Base-by-base conservation (phyloP, 495 filamentous ascomycete genomes). In the Annulohypoxylon stygium region DNA sequence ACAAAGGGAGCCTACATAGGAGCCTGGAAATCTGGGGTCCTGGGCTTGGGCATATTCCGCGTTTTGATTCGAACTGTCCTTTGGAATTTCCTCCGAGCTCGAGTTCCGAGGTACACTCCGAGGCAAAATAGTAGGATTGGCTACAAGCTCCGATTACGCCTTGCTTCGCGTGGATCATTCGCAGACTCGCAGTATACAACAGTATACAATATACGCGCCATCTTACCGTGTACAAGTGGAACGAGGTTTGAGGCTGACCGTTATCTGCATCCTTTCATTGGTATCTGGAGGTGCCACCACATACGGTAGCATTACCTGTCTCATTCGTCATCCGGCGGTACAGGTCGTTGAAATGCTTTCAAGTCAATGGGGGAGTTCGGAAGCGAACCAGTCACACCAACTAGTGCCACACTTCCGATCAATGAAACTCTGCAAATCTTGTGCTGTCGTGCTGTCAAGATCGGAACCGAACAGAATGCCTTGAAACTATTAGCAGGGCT, bases 61-160 rank as follows among this genome's bases (percentile, higher is more conserved):
- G 8, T 41, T 30, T 26, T 20, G 16, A 53, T 33, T 45, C 50
- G 23, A 66, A 30, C 16, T 30, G 14, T 37, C 2, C 11, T 45
- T 33, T 23, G 12, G n/a, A 0, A 36, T 26, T 41, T 69, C 25
- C 61, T 70, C 66, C 66, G 61, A 70, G 55, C 26, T 20, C 53
- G 23, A 47, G 12, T 55, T 61, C 71, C 71, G 65, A 74, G 20
- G 39, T 14, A 47, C 55, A 14, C 47, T 63, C 71, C 71, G 66
- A 74, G 43, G 26, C 7, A 39, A 47, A 14, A 18, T 36, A n/a
- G 12, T 11, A 16, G 16, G 45, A 65, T 48, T 55, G 25, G 20
- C 43, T 65, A 12, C 18, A 10, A 64, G 45, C 61, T 71, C 69
- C 69, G 69, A 65, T 65, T 54, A 0, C 61, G 62, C 68, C 61